Percentiles rank a stretch among this genome's conserved stretches.
Conservation (phyloP, 2,329 filamentous ascomycete species). For the Pyricularia pennisetigena region DNA sequence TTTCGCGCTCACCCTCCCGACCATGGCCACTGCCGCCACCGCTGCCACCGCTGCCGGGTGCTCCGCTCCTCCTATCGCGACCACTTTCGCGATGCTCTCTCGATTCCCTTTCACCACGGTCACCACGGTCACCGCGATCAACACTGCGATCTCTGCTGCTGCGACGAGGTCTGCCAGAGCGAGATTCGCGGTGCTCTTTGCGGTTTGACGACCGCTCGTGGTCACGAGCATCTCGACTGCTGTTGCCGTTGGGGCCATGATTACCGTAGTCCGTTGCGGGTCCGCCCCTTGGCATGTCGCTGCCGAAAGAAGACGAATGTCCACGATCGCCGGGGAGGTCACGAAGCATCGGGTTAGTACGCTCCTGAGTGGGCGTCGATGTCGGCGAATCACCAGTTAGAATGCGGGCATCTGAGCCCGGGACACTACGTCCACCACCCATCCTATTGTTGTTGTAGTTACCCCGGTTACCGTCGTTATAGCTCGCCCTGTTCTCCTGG, state of each 20-base stretch:
- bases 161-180: conserved; percentile 29
- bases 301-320: conserved; percentile 2
- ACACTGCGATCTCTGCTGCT: conserved; percentile 39
- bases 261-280: conserved; percentile 22
- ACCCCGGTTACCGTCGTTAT: background rate
- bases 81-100: conserved; percentile 33
- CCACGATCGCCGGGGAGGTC: conserved; percentile 13
- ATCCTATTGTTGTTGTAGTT: conserved; percentile 25
- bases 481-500: background rate
- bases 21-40: conserved; percentile 11
- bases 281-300: conserved; percentile 12
- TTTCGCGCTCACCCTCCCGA: conserved; percentile 15
- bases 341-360: conserved; percentile 31
- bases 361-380: conserved; percentile 38
- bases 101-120: conserved; percentile 19
- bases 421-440: conserved; percentile 31
- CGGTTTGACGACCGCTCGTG: conserved; percentile 26
- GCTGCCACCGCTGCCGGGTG: conserved; percentile 5
- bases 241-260: conserved; percentile 21
- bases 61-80: conserved; percentile 29
- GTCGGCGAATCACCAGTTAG: conserved; percentile 43
- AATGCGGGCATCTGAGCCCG: conserved; percentile 45
- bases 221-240: conserved; percentile 14
- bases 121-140: conserved; percentile 32
- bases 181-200: conserved; percentile 28